Conservation (phyloP, 1,284 basidiomycete genomes). For the Peniophora sp. region DNA sequence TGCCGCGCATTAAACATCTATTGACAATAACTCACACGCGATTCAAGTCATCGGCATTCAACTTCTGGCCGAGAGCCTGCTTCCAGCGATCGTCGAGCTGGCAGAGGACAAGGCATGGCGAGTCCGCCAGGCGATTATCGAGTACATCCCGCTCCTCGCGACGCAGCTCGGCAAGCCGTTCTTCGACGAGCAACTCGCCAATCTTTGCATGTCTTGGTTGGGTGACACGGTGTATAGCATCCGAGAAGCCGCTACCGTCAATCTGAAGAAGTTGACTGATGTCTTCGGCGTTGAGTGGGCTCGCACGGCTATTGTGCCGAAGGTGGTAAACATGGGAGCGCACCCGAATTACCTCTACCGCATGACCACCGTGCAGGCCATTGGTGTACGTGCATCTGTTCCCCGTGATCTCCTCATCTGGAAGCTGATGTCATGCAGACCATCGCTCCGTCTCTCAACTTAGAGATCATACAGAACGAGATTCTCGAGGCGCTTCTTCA, state of each 20-base stretch:
- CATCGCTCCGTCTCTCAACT: conserved; percentile 87
- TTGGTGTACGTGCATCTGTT: conserved; percentile 61
- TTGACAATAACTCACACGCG: background rate
- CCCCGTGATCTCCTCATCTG: conserved; percentile 5
- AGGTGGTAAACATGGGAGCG: conserved; percentile 95
- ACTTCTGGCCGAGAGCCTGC: conserved; percentile 87
- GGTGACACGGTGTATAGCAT: conserved; percentile 99
- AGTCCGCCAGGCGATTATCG: conserved; percentile 98
- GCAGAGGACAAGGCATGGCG: conserved; percentile 99
- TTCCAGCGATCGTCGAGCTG: conserved; percentile 96
- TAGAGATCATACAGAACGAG: conserved; percentile 80
- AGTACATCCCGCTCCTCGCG: conserved; percentile 93
- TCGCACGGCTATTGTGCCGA: conserved; percentile 89
- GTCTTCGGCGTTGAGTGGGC: conserved; percentile 99
- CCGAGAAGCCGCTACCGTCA: conserved; percentile 94
- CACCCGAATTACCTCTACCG: conserved; percentile 97
- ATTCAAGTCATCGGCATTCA: conserved; percentile 91
- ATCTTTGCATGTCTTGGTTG: conserved; percentile 98
- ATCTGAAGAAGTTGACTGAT: conserved; percentile 95
- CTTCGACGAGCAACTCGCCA: conserved; percentile 96
- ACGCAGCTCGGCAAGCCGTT: conserved; percentile 95
- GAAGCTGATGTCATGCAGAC: conserved; percentile 45
- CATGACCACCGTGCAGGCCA: conserved; percentile 99
- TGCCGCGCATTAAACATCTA: background rate
- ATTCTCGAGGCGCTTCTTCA: conserved; percentile 84